phyloP scores from a whole-genome alignment of 441 rosid genomes.

The Cnidoscolus chayamansa region DNA sequence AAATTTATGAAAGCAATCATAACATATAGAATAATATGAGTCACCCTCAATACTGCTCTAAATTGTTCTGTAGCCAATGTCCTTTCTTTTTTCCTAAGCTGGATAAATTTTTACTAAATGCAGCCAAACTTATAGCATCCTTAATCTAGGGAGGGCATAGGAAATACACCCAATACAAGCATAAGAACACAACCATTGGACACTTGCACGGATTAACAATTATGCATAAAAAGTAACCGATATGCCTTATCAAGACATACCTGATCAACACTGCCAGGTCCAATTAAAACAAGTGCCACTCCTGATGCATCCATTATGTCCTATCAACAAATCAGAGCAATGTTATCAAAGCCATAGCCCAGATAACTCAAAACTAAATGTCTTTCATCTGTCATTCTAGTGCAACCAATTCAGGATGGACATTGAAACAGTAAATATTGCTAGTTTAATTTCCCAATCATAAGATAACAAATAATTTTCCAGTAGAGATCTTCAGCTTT shows the following conservation, averaged over 20 bases:
- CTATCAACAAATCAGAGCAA: slow-evolving; percentile 33
- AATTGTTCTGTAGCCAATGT: not conserved
- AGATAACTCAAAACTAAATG: too few species aligned
- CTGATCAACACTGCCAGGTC: slow-evolving; percentile 88
- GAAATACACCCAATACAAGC: not conserved
- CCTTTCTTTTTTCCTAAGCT: not conserved
- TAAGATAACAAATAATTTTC: not conserved
- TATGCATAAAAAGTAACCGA: not conserved
- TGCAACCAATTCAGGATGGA: not conserved
- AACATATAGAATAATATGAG: not conserved
- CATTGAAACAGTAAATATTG: not conserved
- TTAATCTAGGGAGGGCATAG: not conserved
- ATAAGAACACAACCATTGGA: not conserved
- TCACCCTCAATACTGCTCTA: too few species aligned
- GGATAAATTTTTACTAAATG: not conserved
- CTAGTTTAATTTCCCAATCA: not conserved
- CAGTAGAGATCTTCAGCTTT: not conserved
- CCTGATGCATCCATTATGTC: slow-evolving; percentile 79
- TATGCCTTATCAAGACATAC: slow-evolving; percentile 26
- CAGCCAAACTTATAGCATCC: not conserved
- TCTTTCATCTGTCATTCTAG: not conserved
- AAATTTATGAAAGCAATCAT: slow-evolving; percentile 8
- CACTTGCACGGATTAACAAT: not conserved
- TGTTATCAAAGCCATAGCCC: not conserved
- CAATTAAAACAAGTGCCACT: slow-evolving; percentile 73